phyloP scores from a whole-genome alignment of 352 stramenopile species.

The Chrysophaeum taylorii region DNA sequence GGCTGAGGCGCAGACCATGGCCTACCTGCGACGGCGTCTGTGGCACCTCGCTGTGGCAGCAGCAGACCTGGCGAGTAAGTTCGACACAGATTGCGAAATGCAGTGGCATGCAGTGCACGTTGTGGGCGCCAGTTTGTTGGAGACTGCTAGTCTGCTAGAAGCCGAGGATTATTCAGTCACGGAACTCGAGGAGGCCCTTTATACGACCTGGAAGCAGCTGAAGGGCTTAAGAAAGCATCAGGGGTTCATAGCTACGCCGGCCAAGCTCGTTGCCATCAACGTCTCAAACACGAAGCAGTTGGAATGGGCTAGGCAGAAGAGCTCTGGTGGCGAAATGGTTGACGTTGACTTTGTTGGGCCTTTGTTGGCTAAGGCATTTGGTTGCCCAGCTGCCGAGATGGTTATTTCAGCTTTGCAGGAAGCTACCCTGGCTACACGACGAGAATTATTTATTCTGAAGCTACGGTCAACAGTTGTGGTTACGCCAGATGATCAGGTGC shows the following conservation, averaged over 20 bases:
- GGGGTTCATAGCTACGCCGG: slow-evolving; percentile 8
- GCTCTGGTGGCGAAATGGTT: background rate
- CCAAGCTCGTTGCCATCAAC: slow-evolving; percentile 2
- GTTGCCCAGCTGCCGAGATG: background rate
- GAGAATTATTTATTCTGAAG: background rate
- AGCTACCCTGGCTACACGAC: background rate
- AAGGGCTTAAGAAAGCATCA: slow-evolving; percentile 17
- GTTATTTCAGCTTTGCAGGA: background rate
- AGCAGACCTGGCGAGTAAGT: background rate
- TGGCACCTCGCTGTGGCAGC: background rate
- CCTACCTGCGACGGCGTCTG: background rate
- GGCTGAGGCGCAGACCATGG: slow-evolving; percentile 18
- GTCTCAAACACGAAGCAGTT: background rate
- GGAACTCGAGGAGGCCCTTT: slow-evolving; percentile 6
- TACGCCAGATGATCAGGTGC: background rate
- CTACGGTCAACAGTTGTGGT: background rate
- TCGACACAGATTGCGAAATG: too few relatives aligned
- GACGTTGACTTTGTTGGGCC: too few relatives aligned
- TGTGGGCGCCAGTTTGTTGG: background rate
- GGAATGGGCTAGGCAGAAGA: background rate
- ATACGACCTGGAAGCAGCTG: slow-evolving; percentile 18
- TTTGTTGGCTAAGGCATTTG: too few relatives aligned
- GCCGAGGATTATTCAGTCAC: background rate
- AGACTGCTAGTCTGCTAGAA: background rate
- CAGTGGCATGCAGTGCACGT: too few relatives aligned